Evolutionary conservation across 163 green algal species (phyloP), one percentile per base, ranked within the genome.

Genomic region (Coccomyxa subellipsoidea): DNA sequence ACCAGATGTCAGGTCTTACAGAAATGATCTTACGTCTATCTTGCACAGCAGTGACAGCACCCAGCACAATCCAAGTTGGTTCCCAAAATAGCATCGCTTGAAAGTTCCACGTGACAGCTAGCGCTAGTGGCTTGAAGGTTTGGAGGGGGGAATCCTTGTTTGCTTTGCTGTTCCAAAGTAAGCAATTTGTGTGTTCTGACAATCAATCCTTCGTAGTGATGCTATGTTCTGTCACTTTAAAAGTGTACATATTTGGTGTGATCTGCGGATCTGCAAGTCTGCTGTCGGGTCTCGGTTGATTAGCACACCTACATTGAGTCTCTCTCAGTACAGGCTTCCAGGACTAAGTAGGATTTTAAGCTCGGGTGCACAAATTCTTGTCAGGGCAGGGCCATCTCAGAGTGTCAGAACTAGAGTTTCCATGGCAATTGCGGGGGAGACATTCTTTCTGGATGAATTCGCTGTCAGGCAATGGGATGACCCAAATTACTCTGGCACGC

Each of bases 391-490:
- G 47, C 47, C 47, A 12, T 59, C 47, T 59, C 23, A 7, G 1
- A 59, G 47, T 59, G 15, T 59, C 47, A 59, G 47, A 59, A 59
- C 1, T 2, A 8, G 23, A 27, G 0, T 12, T 59, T 27, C 47
- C 23, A 59, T 59, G 47, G 47, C 47, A 59, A 18, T 18, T 18
- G 47, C 47, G 23, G 70, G 70, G 32, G 70, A 77, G 10, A 59
- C 36, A 18, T 97, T 97, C 72, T 97, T 95, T 69, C 85, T 97
- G 0, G 94, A 98, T 81, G 79, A 84, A 0, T 99, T 99, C 84
- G 94, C 94, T 0, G 36, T 92, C 70, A 87, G 95, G 53, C 94
- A 98, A 80, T 98, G 93, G 94, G 91, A 97, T 72, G 94, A 97
- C 59, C 90, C 93, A 3, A 85, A 90, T 29, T 96, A 94, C 84